These are phyloP conservation scores for Globisporangium megalacanthum DNA, from an alignment of 352 stramenopile genomes.

Conservation along the genomic window DNA sequence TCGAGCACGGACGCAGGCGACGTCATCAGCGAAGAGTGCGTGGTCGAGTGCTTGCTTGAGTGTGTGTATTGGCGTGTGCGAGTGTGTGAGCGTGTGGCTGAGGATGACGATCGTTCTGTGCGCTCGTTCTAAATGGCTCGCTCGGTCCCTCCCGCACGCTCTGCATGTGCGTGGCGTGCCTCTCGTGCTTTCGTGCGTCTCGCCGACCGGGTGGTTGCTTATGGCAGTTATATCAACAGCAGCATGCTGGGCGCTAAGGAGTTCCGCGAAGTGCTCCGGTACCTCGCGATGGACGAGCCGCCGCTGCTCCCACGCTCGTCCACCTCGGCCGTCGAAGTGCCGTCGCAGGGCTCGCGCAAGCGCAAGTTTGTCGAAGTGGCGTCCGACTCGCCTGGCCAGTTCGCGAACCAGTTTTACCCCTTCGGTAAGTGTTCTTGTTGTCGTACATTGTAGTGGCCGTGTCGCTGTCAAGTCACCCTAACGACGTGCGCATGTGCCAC, in stretches of 20 bases:
- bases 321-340: conserved; percentile 25
- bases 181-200: conserved; percentile 28
- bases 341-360: conserved; percentile 45
- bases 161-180: conserved; percentile 7
- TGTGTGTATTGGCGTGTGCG: not conserved
- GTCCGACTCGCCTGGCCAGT: conserved; percentile 9
- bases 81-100: not conserved
- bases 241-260: conserved; percentile 81
- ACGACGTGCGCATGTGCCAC: conserved; percentile 2
- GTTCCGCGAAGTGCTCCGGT: conserved; percentile 79
- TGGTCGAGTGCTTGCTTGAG: conserved; percentile 18
- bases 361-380: conserved; percentile 82
- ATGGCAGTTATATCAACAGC: conserved; percentile 74
- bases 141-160: not conserved
- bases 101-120: conserved; percentile 5
- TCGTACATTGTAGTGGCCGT: no score
- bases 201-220: conserved; percentile 19
- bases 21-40: conserved; percentile 79
- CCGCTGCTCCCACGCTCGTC: conserved; percentile 57
- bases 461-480: no score
- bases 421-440: conserved; percentile 20
- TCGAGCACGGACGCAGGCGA: conserved; percentile 44
- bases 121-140: conserved; percentile 27
- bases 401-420: conserved; percentile 26
- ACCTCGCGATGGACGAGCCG: conserved; percentile 82